Evolutionary conservation across 805 yeast species (phyloP), one percentile per base, ranked within the genome.

Genomic region (Starmerella powellii): DNA sequence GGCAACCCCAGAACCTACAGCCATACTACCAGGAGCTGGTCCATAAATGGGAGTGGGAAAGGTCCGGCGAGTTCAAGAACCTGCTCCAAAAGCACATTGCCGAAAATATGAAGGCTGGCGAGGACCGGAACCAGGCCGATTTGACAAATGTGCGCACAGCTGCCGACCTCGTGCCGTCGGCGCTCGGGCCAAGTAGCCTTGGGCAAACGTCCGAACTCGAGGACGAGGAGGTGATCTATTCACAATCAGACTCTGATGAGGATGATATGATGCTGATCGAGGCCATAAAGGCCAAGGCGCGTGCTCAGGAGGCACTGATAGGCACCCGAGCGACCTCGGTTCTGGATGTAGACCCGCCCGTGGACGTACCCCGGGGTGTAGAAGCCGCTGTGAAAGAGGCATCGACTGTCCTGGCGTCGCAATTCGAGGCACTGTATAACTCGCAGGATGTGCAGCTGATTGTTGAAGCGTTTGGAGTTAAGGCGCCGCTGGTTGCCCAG

Each of bases 41-140:
- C 5, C 40, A 21, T 24, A n/a, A 40, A 17, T 49, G 53, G 49
- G 32, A 13, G 2, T 50, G 54, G 54, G 53, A 44, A 32, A 36
- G 39, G 3, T 6, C 18, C 1, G 31, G 21, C 5, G 47, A 47
- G 26, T 13, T 16, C 34, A 10, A 10, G 13, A 10, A 17, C 6
- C 8, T 19, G 26, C 42, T 46, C 2, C 11, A 12, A 4, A 16
- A 34, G 23, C 33, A 41, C 4, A 34, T 45, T 8, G 36, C 15
- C 16, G 43, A 30, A 3, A 31, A 35, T 11, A 17, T 10, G 8
- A 34, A 30, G 6, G 21, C 21, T 4, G 39, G 19, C 12, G 26
- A n/a, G 24, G 17, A 8, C 4, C 18, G 16, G 11, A 19, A 28
- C 8, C 17, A 30, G 13, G 26, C 13, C 21, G 11, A 19, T 15